Base-by-base conservation (phyloP, 176 grass and related monocot genomes). In the Typha latifolia region DNA sequence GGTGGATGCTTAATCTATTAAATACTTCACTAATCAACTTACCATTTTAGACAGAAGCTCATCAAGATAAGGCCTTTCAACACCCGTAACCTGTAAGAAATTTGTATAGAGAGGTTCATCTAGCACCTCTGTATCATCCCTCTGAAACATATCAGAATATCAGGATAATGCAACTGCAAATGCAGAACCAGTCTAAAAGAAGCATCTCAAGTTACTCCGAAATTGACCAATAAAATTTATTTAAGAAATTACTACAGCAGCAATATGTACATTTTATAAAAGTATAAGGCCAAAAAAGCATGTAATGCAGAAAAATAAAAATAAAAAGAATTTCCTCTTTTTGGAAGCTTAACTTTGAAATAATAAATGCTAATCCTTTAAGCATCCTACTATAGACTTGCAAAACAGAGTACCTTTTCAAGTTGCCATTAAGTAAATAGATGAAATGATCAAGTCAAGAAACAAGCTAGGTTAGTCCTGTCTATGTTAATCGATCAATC, bases 31-130 rank as follows among this genome's bases (percentile, higher is more conserved):
- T 3, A 13, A 37, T 23, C 49, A 26, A 3, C 34, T 82, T 79
- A 96, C 93, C 88, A 89, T 84, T 78, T 84, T 91, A 6, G 85
- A 83, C 16, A 97, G 77, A 20, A 97, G 67, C 64, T 92, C 83
- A 31, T 86, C 59, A 1, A 75, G 93, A 61, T 97, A 97, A 34
- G 93, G 88, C 72, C 93, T 84, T 62, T 92, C 78, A 31, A 86
- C 48, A 7, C 81, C 85, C 4, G 88, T 89, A 67, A 73, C 62
- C 3, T 37, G 81, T 73, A 97, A 76, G 75, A 89, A 89, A 56
- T 97, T 92, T 3, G 85, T 85, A 70, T 97, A 97, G 66, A 97
- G 85, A 31, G 93, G 93, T 75, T 97, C 93, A 75, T 97, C 93
- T 13, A 97, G 75, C 69, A 97, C 88, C 56, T 92, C 88, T 68